Conservation (phyloP, 2,329 filamentous ascomycete genomes). For the Colletotrichum incanum region DNA sequence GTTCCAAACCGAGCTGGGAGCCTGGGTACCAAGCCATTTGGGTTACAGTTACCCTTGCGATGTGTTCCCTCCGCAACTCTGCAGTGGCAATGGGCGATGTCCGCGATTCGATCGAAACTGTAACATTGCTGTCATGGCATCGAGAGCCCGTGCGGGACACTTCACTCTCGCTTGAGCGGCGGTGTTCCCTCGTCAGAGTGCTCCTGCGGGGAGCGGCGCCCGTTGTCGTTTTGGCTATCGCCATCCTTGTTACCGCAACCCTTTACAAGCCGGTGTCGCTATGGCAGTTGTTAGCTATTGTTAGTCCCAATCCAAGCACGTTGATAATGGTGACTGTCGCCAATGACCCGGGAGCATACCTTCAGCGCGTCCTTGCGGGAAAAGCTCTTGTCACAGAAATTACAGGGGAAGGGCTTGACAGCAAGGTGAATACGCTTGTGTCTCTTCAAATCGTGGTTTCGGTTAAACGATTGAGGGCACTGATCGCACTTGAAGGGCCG, state of each 20-base stretch:
- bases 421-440: constrained; percentile 96
- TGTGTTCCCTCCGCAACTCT: not conserved
- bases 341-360: constrained; percentile 68
- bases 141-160: not conserved
- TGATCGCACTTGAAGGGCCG: constrained; percentile 95
- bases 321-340: too few relatives aligned
- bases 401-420: constrained; percentile 95
- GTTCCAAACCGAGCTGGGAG: not conserved
- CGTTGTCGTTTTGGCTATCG: constrained; percentile 20
- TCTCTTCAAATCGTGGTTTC: constrained; percentile 95
- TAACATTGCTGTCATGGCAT: not conserved
- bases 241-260: constrained; percentile 64
- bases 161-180: constrained; percentile 29
- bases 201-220: constrained; percentile 30
- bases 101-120: not conserved
- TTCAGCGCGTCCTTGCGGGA: constrained; percentile 97
- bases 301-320: not conserved
- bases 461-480: constrained; percentile 93
- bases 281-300: constrained; percentile 40
- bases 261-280: constrained; percentile 77
- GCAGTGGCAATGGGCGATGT: not conserved
- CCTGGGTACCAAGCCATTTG: not conserved
- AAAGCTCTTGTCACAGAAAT: constrained; percentile 94
- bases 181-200: constrained; percentile 38
- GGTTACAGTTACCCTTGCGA: not conserved